Evolutionary conservation across 148 eudicot genomes (phyloP).

Genomic region (Cornus suecica): DNA sequence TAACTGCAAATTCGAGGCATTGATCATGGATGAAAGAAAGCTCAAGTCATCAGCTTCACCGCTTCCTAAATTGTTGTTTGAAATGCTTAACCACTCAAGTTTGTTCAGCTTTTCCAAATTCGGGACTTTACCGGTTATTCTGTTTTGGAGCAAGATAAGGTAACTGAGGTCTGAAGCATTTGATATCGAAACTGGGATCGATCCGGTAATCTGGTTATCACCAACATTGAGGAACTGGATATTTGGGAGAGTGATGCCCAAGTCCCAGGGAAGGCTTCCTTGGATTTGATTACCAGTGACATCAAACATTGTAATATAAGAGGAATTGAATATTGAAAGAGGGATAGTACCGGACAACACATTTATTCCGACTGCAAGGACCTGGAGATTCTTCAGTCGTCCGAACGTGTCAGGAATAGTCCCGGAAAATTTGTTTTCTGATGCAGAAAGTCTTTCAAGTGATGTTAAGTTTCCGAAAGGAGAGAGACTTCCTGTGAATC

Average conservation of each 20-base stretch:
- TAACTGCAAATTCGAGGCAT: background rate
- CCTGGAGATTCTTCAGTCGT: background rate
- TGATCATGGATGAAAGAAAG: background rate
- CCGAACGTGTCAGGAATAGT: slow-evolving; percentile 4
- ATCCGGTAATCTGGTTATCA: slow-evolving; percentile 1
- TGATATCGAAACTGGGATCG: slow-evolving; percentile 6
- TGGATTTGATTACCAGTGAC: background rate
- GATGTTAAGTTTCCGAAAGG: background rate
- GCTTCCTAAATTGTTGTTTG: background rate
- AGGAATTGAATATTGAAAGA: background rate
- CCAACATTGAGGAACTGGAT: background rate
- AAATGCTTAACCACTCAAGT: background rate
- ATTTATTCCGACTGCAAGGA: background rate
- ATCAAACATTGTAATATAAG: background rate
- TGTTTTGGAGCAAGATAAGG: background rate
- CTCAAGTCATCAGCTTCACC: background rate
- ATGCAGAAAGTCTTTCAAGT: background rate
- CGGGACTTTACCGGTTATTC: background rate
- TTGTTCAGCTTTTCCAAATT: background rate
- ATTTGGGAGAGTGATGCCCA: slow-evolving; percentile 1
- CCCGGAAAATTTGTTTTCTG: background rate
- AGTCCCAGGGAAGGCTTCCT: slow-evolving; percentile 6
- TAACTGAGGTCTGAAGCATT: background rate
- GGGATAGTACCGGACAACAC: background rate
- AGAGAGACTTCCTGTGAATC: background rate